phyloP scores from a whole-genome alignment of 225 moss, liverwort and hornwort species.

The Rhytidiadelphus loreus region DNA sequence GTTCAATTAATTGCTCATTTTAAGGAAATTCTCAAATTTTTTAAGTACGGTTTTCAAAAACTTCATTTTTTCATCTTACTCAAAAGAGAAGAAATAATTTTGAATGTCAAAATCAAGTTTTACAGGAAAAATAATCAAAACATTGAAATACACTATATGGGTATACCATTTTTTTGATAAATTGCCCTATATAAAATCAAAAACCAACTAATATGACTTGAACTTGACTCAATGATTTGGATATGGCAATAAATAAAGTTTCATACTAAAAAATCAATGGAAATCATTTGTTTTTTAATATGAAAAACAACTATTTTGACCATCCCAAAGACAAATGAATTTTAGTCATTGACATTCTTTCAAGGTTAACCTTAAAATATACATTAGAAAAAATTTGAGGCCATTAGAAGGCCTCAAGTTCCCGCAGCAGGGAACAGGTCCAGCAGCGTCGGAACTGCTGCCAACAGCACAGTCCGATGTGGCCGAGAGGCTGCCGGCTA shows the following conservation, averaged over 20 bases:
- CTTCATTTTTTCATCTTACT: not conserved
- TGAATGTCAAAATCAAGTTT: not conserved
- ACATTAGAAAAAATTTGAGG: too few relatives aligned
- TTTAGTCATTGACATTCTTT: not conserved
- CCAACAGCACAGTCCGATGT: too few relatives aligned
- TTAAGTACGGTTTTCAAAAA: not conserved
- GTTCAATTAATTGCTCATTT: not conserved
- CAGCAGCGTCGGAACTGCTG: too few relatives aligned
- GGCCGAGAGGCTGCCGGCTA: too few relatives aligned
- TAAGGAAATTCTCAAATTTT: not conserved
- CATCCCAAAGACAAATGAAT: not conserved
- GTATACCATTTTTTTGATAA: not conserved
- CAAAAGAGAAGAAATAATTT: not conserved
- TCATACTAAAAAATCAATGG: not conserved
- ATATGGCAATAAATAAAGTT: not conserved
- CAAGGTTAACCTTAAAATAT: not conserved
- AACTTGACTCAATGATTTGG: not conserved
- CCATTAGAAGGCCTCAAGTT: too few relatives aligned
- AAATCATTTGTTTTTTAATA: not conserved
- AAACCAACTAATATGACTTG: not conserved
- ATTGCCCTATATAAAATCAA: accelerated
- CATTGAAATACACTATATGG: not conserved
- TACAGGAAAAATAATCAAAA: not conserved
- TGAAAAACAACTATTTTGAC: not conserved
- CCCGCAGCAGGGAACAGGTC: too few relatives aligned